Percentiles rank a stretch among this genome's conserved stretches.
These are phyloP conservation scores for Geotrichum australiense DNA, from an alignment of 1,139 yeast species.

Conservation along the genomic window DNA sequence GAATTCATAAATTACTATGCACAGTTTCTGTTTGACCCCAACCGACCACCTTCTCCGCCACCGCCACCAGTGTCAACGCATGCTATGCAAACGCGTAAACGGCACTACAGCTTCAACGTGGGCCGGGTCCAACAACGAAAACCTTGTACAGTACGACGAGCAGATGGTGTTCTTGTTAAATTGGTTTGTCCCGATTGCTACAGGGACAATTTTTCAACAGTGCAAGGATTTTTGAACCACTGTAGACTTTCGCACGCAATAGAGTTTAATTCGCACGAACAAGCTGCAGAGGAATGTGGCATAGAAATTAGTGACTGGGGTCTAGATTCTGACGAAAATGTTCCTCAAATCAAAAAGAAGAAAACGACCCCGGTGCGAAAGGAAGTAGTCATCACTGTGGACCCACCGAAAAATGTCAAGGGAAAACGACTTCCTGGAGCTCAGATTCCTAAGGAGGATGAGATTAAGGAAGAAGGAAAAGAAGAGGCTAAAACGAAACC, in stretches of 20 bases:
- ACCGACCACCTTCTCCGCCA: slow-evolving; percentile 9
- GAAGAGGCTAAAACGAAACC: neutral
- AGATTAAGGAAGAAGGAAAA: neutral
- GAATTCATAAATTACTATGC: slow-evolving; percentile 47
- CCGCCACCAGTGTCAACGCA: neutral
- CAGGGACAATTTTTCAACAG: slow-evolving; percentile 64
- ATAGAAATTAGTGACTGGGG: slow-evolving; percentile 42
- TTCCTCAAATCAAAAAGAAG: slow-evolving; percentile 35
- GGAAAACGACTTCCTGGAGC: slow-evolving; percentile 7
- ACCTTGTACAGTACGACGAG: slow-evolving; percentile 45
- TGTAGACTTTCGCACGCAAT: slow-evolving; percentile 65
- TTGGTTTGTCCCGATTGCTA: slow-evolving; percentile 63
- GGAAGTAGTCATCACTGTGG: slow-evolving; percentile 7
- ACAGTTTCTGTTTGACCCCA: slow-evolving; percentile 21
- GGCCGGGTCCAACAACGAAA: slow-evolving; percentile 1
- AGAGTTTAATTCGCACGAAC: slow-evolving; percentile 66
- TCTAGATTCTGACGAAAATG: slow-evolving; percentile 43
- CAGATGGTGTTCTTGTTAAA: slow-evolving; percentile 63
- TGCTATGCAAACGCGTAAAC: slow-evolving; percentile 2
- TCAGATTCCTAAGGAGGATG: neutral
- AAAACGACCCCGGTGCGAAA: slow-evolving; percentile 14
- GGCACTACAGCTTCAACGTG: slow-evolving; percentile 10
- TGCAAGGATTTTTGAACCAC: slow-evolving; percentile 76
- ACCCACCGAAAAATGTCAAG: slow-evolving; percentile 7
- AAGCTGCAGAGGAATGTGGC: slow-evolving; percentile 70